Percentiles rank a stretch among this genome's conserved stretches.
Evolutionary conservation across 2,329 filamentous ascomycete species (phyloP).

Genomic region (Ceratocystis harringtonii): DNA sequence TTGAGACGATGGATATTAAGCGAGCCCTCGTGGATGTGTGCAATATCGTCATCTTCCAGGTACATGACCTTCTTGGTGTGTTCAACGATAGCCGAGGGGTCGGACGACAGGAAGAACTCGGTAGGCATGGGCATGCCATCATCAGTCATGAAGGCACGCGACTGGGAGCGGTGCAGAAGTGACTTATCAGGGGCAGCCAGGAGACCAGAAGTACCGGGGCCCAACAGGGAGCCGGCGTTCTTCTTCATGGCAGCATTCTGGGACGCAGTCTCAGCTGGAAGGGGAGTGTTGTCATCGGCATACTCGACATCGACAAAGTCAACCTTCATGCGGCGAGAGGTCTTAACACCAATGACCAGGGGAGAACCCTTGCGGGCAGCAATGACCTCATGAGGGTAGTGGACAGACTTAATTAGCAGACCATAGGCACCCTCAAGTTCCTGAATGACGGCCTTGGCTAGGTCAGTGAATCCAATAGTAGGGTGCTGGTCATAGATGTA

Average conservation of each 20-base stretch:
- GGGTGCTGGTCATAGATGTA: constrained; percentile 95
- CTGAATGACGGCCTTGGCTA: constrained; percentile 95
- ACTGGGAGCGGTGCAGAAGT: constrained; percentile 94
- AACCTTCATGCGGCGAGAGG: constrained; percentile 98
- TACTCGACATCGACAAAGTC: constrained; percentile 99
- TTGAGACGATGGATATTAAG: constrained; percentile 97
- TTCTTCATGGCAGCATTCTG: constrained; percentile 97
- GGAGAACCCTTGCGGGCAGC: constrained; percentile 97
- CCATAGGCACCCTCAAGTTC: constrained; percentile 97
- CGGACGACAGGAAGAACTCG: constrained; percentile 98
- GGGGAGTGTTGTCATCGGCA: constrained; percentile 65
- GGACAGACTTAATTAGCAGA: constrained; percentile 92
- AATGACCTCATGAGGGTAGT: constrained; percentile 96
- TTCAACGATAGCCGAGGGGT: constrained; percentile 95
- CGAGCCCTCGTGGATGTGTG: constrained; percentile 96
- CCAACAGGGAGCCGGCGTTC: constrained; percentile 51
- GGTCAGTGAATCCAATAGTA: constrained; percentile 85
- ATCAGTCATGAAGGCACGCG: constrained; percentile 95
- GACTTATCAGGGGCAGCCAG: constrained; percentile 93
- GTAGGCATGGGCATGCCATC: constrained; percentile 95
- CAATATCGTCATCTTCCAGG: constrained; percentile 98
- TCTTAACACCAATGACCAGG: constrained; percentile 87
- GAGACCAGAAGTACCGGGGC: constrained; percentile 42
- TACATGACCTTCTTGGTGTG: constrained; percentile 99
- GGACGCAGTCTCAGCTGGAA: constrained; percentile 84